Percentiles rank a stretch among this genome's conserved stretches.
Conservation (phyloP, 257 asterid genomes). For the Salvia rosmarinus region DNA sequence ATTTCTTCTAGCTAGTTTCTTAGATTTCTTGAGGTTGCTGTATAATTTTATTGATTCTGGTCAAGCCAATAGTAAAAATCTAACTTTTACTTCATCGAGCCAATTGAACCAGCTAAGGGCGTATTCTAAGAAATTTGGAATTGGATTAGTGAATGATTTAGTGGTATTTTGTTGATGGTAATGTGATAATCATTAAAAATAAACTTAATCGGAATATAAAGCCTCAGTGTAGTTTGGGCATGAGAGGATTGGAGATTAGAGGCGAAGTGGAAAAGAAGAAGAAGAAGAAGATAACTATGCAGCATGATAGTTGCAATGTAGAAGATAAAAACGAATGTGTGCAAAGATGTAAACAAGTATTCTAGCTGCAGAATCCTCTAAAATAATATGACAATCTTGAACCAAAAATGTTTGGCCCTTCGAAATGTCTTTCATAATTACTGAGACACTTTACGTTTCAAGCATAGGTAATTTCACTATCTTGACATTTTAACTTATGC, state of each 20-base stretch:
- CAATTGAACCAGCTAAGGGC: neutral
- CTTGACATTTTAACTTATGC: neutral
- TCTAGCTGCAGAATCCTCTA: too few species aligned
- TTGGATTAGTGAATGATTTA: neutral
- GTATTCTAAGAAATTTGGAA: neutral
- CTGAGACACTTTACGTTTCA: neutral
- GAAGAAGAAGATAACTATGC: neutral
- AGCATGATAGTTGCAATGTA: constrained; percentile 3
- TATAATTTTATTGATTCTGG: neutral
- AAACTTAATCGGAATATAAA: neutral
- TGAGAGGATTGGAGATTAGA: neutral
- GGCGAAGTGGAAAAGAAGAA: neutral
- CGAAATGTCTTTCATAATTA: too few species aligned
- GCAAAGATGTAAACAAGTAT: neutral
- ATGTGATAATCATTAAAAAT: neutral
- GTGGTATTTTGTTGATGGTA: neutral
- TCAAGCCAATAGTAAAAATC: neutral
- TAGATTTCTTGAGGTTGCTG: constrained; percentile 23
- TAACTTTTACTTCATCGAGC: too few species aligned
- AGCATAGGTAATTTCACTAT: neutral
- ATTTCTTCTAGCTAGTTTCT: neutral
- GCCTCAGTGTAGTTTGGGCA: neutral
- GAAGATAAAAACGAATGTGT: neutral
- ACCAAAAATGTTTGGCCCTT: too few species aligned
- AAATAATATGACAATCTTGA: too few species aligned